Evolutionary conservation across 2,329 filamentous ascomycete species (phyloP).

Genomic region (Drechslerella coelobrocha): DNA sequence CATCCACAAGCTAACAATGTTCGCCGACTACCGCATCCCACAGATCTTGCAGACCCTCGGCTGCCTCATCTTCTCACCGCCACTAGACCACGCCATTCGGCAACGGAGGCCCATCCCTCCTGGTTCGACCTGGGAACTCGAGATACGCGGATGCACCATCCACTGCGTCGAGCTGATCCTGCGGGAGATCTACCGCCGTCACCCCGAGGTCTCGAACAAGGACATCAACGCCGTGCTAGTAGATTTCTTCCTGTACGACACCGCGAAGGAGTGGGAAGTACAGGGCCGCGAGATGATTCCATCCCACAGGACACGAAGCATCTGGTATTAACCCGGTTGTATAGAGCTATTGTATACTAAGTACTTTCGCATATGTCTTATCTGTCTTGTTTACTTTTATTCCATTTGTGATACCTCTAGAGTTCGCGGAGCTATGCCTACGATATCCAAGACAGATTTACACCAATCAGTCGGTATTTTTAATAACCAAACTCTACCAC

Average conservation of each 20-base stretch:
- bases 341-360: background rate
- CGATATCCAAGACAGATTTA: too few species aligned
- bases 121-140: slow-evolving; percentile 80
- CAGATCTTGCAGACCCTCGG: slow-evolving; percentile 87
- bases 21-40: slow-evolving; percentile 95
- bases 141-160: slow-evolving; percentile 89
- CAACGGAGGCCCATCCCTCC: slow-evolving; percentile 70
- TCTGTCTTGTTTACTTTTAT: background rate
- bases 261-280: slow-evolving; percentile 83
- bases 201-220: slow-evolving; percentile 70
- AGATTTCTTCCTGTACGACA: slow-evolving; percentile 96
- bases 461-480: too few species aligned
- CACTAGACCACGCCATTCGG: slow-evolving; percentile 74
- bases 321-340: slow-evolving; percentile 75
- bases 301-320: slow-evolving; percentile 88
- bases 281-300: slow-evolving; percentile 68
- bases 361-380: background rate
- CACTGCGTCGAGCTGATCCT: slow-evolving; percentile 93
- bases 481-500: too few species aligned
- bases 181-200: slow-evolving; percentile 75
- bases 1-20: slow-evolving; percentile 97
- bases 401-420: too few species aligned
- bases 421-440: too few species aligned
- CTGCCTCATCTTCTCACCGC: slow-evolving; percentile 82
- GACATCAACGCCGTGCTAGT: slow-evolving; percentile 88